These are phyloP conservation scores for Candida namnaoensis DNA, from an alignment of 805 yeast species.

Conservation along the genomic window DNA sequence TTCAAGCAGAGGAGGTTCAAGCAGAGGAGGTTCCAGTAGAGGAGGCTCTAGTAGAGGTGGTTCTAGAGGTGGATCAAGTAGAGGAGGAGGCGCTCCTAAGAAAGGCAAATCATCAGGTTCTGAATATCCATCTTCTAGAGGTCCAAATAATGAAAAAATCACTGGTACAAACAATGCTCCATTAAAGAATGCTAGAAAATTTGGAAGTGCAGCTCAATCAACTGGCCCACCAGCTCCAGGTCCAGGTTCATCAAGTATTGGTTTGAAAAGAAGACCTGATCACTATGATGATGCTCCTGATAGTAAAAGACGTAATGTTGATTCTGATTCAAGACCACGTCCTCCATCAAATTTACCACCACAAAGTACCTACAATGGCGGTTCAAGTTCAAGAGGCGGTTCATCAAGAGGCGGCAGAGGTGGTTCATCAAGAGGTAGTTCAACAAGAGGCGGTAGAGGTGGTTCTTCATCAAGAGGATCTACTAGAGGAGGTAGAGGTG, in stretches of 20 bases:
- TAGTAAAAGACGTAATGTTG: no score
- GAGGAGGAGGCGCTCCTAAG: no score
- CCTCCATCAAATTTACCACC: no score
- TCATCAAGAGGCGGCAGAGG: slow-evolving; percentile 1
- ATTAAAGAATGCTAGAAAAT: slow-evolving; percentile 4
- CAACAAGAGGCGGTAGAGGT: neutral
- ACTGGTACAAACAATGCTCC: slow-evolving; percentile 9
- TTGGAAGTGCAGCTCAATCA: slow-evolving; percentile 1
- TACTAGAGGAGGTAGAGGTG: neutral
- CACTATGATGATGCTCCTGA: no score
- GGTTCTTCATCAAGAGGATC: neutral
- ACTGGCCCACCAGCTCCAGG: neutral
- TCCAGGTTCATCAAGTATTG: no score
- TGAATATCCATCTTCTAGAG: no score
- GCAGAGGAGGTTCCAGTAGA: neutral
- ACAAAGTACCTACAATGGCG: neutral
- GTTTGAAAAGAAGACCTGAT: no score
- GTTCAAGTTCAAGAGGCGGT: neutral
- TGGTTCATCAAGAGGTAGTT: no score
- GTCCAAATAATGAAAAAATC: neutral
- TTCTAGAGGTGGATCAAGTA: no score
- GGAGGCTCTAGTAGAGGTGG: neutral
- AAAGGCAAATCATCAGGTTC: no score
- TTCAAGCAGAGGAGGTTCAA: neutral
- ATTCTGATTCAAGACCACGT: no score